Conservation (phyloP, 352 stramenopile genomes). For the Hyaloperonospora arabidopsidis region DNA sequence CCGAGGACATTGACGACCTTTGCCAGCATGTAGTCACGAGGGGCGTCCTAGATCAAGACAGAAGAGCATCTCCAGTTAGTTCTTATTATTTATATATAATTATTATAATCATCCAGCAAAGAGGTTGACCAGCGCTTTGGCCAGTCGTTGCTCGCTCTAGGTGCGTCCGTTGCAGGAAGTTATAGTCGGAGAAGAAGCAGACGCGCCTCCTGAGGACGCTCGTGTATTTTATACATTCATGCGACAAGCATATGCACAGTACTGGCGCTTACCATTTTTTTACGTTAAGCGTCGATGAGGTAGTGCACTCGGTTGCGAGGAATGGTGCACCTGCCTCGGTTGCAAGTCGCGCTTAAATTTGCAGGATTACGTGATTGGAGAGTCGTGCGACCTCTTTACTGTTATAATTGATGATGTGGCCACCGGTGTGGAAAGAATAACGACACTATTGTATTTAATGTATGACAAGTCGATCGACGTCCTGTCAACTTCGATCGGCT, state of each 20-base stretch:
- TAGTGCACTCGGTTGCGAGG: constrained; percentile 61
- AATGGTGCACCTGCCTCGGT: constrained; percentile 27
- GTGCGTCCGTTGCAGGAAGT: neutral
- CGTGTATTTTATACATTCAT: neutral
- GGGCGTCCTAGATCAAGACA: constrained; percentile 38
- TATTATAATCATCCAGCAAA: neutral
- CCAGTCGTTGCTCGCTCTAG: constrained; percentile 10
- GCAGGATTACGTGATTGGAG: neutral
- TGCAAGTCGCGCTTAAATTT: constrained; percentile 31
- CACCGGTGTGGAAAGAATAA: neutral
- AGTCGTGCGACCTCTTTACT: neutral
- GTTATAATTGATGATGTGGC: neutral
- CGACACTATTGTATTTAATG: too few relatives aligned
- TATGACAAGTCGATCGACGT: neutral
- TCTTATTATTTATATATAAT: neutral
- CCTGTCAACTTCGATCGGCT: neutral
- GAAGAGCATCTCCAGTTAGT: constrained; percentile 20
- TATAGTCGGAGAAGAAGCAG: constrained; percentile 6
- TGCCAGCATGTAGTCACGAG: constrained; percentile 94
- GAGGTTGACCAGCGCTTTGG: constrained; percentile 9
- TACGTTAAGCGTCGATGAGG: constrained; percentile 78
- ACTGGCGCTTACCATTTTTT: constrained; percentile 60
- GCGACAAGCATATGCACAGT: neutral
- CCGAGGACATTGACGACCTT: constrained; percentile 98
- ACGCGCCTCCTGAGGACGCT: constrained; percentile 3